Percentiles rank a stretch among this genome's conserved stretches.
phyloP scores from a whole-genome alignment of 768 basidiomycete genomes.

The Rhodotorula paludigena region DNA sequence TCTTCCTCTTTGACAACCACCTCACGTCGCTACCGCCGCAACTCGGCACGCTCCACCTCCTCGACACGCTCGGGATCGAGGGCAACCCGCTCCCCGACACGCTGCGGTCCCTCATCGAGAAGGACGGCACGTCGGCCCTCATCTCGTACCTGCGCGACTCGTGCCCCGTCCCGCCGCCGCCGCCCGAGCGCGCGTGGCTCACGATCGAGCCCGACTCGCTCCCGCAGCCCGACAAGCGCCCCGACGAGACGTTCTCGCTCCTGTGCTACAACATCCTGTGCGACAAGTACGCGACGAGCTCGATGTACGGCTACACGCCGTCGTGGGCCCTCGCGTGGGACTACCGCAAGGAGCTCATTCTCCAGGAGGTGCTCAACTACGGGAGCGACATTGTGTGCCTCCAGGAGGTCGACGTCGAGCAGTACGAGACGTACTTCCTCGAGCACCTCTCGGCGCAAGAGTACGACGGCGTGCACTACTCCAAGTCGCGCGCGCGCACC shows the following conservation, averaged over 20 bases:
- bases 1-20: slow-evolving; percentile 93
- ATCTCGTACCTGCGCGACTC: slow-evolving; percentile 88
- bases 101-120: slow-evolving; percentile 76
- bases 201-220: slow-evolving; percentile 45
- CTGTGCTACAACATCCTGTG: slow-evolving; percentile 93
- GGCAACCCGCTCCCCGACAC: slow-evolving; percentile 86
- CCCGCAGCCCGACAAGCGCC: slow-evolving; percentile 53
- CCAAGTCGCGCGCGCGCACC: slow-evolving; percentile 86
- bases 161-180: slow-evolving; percentile 73
- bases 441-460: slow-evolving; percentile 66
- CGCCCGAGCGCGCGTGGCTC: slow-evolving; percentile 72
- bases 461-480: slow-evolving; percentile 87
- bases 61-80: slow-evolving; percentile 89
- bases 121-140: slow-evolving; percentile 85
- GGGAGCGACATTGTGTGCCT: slow-evolving; percentile 86
- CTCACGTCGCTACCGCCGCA: slow-evolving; percentile 78
- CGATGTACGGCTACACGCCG: slow-evolving; percentile 92
- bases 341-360: slow-evolving; percentile 80
- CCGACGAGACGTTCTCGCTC: slow-evolving; percentile 69
- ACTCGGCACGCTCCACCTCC: slow-evolving; percentile 81
- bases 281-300: slow-evolving; percentile 79
- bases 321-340: slow-evolving; percentile 95
- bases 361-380: slow-evolving; percentile 74
- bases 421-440: slow-evolving; percentile 86
- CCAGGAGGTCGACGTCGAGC: slow-evolving; percentile 88